Conservation (phyloP, 176 grass and related monocot genomes). For the Carex cristatella region DNA sequence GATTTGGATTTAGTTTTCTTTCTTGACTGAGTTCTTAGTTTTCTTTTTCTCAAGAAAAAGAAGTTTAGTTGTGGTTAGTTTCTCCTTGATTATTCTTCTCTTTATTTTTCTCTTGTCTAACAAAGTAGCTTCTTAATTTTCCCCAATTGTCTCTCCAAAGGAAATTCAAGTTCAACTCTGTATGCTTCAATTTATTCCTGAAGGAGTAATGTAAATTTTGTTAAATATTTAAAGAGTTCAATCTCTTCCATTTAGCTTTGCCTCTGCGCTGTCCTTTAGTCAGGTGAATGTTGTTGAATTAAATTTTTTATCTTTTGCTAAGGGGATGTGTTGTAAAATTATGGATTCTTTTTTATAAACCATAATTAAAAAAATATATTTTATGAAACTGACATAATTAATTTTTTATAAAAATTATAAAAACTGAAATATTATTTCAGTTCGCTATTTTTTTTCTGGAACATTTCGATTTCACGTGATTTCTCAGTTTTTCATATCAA, state of each 20-base stretch:
- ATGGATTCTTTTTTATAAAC: too few species aligned
- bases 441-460: too few species aligned
- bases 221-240: background rate
- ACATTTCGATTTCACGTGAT: too few species aligned
- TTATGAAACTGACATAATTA: too few species aligned
- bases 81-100: background rate
- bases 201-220: conserved; percentile 12
- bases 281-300: background rate
- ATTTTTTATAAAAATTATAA: too few species aligned
- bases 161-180: background rate
- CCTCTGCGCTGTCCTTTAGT: background rate
- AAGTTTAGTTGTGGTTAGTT: background rate
- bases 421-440: too few species aligned
- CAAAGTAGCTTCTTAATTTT: background rate
- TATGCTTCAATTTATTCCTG: background rate
- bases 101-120: background rate
- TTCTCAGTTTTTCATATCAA: too few species aligned
- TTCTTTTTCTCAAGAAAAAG: background rate
- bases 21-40: background rate
- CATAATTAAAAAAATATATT: too few species aligned
- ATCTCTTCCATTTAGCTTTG: background rate
- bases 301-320: background rate
- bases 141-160: background rate
- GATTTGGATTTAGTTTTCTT: conserved; percentile 8
- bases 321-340: background rate